phyloP scores from a whole-genome alignment of 345 rosid genomes.

The Salix suchowensis region DNA sequence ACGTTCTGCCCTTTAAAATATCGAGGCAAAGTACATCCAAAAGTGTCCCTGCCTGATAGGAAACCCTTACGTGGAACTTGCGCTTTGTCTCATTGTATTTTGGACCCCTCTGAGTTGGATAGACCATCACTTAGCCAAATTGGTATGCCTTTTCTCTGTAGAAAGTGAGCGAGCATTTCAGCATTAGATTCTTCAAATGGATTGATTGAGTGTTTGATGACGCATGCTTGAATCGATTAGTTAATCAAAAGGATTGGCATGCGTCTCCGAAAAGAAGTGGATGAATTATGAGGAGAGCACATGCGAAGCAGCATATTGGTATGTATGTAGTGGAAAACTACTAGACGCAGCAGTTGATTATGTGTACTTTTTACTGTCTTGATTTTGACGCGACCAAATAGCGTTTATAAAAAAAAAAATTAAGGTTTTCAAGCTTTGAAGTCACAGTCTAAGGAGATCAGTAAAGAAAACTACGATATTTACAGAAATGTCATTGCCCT shows the following conservation, averaged over 20 bases:
- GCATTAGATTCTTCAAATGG: too few relatives aligned
- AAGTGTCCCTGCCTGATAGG: background rate
- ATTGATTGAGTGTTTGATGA: background rate
- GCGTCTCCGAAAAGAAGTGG: background rate
- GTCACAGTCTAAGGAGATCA: too few relatives aligned
- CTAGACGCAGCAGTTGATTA: too few relatives aligned
- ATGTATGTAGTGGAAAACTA: too few relatives aligned
- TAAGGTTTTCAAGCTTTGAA: too few relatives aligned
- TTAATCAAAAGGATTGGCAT: background rate
- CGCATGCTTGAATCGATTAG: background rate
- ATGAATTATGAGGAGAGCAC: constrained; percentile 14
- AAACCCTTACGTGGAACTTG: background rate
- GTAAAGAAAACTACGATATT: too few relatives aligned
- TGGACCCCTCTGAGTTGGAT: background rate
- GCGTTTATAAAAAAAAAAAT: too few relatives aligned
- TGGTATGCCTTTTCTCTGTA: background rate
- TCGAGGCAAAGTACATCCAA: background rate
- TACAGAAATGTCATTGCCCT: too few relatives aligned
- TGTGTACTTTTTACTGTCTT: too few relatives aligned
- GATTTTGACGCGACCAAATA: too few relatives aligned
- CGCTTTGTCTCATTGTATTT: background rate
- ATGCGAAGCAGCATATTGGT: constrained; percentile 8
- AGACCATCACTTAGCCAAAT: background rate
- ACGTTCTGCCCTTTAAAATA: background rate
- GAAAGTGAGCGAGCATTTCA: background rate